These are phyloP conservation scores for Plantago rigida DNA, from an alignment of 305 asterid genomes.

Conservation along the genomic window DNA sequence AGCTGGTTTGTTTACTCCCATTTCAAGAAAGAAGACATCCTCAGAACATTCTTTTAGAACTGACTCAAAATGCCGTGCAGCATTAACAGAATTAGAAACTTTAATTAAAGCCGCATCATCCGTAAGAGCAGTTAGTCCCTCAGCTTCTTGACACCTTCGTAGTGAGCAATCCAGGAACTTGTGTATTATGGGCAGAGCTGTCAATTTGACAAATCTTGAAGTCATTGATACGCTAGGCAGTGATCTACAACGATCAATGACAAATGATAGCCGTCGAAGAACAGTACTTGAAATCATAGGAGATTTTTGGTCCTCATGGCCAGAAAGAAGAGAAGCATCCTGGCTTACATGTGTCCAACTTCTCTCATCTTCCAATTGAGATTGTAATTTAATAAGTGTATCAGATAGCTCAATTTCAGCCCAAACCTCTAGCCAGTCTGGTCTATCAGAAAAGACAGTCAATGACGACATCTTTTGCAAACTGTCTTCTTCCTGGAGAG, in stretches of 20 bases:
- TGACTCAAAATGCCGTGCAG: constrained; percentile 45
- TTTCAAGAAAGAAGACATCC: constrained; percentile 79
- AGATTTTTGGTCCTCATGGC: constrained; percentile 56
- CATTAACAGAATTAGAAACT: constrained; percentile 71
- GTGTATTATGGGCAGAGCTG: constrained; percentile 48
- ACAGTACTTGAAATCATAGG: constrained; percentile 54
- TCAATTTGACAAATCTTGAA: constrained; percentile 57
- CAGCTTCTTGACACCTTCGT: constrained; percentile 88
- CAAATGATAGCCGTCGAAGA: constrained; percentile 44
- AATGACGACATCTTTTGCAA: constrained; percentile 59
- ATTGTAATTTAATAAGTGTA: constrained; percentile 42
- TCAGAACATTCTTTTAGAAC: constrained; percentile 60
- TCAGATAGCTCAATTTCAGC: constrained; percentile 70
- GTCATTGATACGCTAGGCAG: constrained; percentile 60
- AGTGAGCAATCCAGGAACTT: constrained; percentile 48
- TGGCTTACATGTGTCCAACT: constrained; percentile 51
- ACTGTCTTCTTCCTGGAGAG: constrained; percentile 55
- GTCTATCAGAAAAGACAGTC: constrained; percentile 75
- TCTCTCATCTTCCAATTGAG: constrained; percentile 57
- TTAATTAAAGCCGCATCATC: constrained; percentile 63
- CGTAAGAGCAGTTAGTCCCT: constrained; percentile 81
- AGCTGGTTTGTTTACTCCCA: constrained; percentile 40
- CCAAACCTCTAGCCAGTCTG: constrained; percentile 95
- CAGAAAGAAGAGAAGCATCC: constrained; percentile 36
- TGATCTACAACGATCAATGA: constrained; percentile 68